A percentile compares a stretch with the other conserved stretches of the same genome.
These are phyloP conservation scores for Leccinum incarnatum DNA, from an alignment of 768 basidiomycete genomes.

Conservation along the genomic window DNA sequence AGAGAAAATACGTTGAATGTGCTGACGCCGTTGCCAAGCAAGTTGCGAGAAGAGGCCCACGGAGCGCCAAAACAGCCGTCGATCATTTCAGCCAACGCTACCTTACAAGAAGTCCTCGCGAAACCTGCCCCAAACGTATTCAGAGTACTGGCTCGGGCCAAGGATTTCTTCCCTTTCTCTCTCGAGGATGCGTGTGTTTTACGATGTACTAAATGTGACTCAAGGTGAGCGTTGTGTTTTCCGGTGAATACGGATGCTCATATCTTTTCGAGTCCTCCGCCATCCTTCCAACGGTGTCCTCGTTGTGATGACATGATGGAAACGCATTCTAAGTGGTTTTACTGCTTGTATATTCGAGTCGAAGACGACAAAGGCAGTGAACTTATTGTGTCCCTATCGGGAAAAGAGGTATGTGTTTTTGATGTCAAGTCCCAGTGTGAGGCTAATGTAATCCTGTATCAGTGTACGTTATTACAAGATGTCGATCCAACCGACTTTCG, in stretches of 20 bases:
- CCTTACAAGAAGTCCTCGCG: conserved; percentile 39
- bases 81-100: conserved; percentile 10
- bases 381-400: conserved; percentile 48
- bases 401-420: conserved; percentile 39
- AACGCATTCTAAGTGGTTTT: conserved; percentile 47
- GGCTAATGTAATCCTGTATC: not conserved
- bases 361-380: conserved; percentile 46
- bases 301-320: conserved; percentile 53
- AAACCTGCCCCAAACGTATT: conserved; percentile 37
- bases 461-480: conserved; percentile 47
- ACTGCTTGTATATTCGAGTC: conserved; percentile 48
- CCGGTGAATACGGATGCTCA: not conserved
- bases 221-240: conserved; percentile 38
- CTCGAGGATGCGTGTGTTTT: conserved; percentile 47
- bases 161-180: conserved; percentile 55
- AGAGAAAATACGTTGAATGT: conserved; percentile 19
- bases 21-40: not conserved
- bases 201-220: conserved; percentile 51
- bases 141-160: conserved; percentile 45
- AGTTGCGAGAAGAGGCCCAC: conserved; percentile 4
- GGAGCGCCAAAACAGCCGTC: not conserved
- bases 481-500: conserved; percentile 43
- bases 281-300: conserved; percentile 43
- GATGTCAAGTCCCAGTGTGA: not conserved
- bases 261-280: conserved; percentile 40